Conservation (phyloP, 441 rosid genomes). For the Erysimum cheiri region DNA sequence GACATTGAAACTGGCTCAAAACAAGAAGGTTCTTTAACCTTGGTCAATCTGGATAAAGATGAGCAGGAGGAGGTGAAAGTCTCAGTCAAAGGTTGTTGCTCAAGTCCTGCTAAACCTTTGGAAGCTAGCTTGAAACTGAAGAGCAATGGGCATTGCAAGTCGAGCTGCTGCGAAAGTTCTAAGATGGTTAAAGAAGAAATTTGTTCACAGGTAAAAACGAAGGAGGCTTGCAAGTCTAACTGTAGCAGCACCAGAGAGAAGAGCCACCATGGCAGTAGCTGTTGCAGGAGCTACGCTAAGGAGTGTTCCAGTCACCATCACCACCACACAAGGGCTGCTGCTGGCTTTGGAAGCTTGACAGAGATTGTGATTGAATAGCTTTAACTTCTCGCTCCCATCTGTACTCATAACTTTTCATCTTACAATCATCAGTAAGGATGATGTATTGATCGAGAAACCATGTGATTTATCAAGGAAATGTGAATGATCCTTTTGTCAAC, state of each 20-base stretch:
- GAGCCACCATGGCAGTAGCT: slow-evolving; percentile 54
- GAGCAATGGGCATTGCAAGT: slow-evolving; percentile 8
- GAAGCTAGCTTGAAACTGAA: slow-evolving; percentile 36
- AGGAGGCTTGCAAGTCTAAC: slow-evolving; percentile 34
- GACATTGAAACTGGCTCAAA: slow-evolving; percentile 26
- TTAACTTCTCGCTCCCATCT: slow-evolving; percentile 23
- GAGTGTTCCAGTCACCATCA: slow-evolving; percentile 52
- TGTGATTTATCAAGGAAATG: slow-evolving; percentile 21
- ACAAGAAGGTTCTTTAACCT: slow-evolving; percentile 21
- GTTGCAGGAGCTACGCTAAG: slow-evolving; percentile 62
- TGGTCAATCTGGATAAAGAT: slow-evolving; percentile 21
- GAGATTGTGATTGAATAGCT: slow-evolving; percentile 61
- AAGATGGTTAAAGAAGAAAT: slow-evolving; percentile 22
- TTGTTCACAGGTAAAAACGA: slow-evolving; percentile 22
- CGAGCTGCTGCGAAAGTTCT: slow-evolving; percentile 31
- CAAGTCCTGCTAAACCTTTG: slow-evolving; percentile 31
- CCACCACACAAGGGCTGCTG: slow-evolving; percentile 46
- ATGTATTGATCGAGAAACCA: slow-evolving; percentile 12
- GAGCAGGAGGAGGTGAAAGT: slow-evolving; percentile 15
- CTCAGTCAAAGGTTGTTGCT: slow-evolving; percentile 34
- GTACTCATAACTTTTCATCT: slow-evolving; percentile 20
- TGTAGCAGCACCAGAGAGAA: slow-evolving; percentile 50
- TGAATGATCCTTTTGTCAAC: slow-evolving; percentile 10
- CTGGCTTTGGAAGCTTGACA: slow-evolving; percentile 51
- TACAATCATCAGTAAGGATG: slow-evolving; percentile 25